phyloP scores from a whole-genome alignment of 495 filamentous ascomycete genomes.

The Trichoderma asperelloides region DNA sequence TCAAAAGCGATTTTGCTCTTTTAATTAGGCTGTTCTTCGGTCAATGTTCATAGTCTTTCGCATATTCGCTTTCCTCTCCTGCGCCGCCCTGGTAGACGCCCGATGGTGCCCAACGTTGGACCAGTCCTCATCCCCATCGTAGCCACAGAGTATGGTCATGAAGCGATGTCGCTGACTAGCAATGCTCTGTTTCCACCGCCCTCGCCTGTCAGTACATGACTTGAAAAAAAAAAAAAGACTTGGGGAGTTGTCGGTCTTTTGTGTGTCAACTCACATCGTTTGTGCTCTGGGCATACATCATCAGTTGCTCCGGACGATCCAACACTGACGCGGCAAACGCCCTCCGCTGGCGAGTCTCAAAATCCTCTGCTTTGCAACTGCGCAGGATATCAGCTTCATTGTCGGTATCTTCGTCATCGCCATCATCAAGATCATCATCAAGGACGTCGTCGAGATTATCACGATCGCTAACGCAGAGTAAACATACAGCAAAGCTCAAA shows the following conservation, averaged over 20 bases:
- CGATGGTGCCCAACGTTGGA: not conserved
- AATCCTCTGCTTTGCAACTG: slow-evolving; percentile 18
- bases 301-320: slow-evolving; percentile 42
- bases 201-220: not conserved
- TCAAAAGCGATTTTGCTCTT: too few species aligned
- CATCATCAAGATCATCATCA: not conserved
- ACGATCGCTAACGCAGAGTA: not conserved
- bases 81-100: not conserved
- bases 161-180: slow-evolving; percentile 40
- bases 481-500: not conserved
- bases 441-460: not conserved
- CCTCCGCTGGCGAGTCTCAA: slow-evolving; percentile 24
- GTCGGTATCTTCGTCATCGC: not conserved
- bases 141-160: slow-evolving; percentile 40
- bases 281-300: slow-evolving; percentile 42
- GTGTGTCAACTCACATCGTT: slow-evolving; percentile 28
- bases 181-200: slow-evolving; percentile 27
- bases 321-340: slow-evolving; percentile 36
- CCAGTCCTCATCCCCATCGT: slow-evolving; percentile 22
- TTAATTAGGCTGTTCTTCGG: not conserved
- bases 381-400: not conserved
- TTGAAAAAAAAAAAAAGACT: not conserved
- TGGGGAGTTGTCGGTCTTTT: not conserved
- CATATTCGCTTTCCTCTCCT: not conserved
- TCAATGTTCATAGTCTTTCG: not conserved